Base-by-base conservation (phyloP, 1,284 basidiomycete genomes). In the Cutaneotrichosporon cavernicola region DNA sequence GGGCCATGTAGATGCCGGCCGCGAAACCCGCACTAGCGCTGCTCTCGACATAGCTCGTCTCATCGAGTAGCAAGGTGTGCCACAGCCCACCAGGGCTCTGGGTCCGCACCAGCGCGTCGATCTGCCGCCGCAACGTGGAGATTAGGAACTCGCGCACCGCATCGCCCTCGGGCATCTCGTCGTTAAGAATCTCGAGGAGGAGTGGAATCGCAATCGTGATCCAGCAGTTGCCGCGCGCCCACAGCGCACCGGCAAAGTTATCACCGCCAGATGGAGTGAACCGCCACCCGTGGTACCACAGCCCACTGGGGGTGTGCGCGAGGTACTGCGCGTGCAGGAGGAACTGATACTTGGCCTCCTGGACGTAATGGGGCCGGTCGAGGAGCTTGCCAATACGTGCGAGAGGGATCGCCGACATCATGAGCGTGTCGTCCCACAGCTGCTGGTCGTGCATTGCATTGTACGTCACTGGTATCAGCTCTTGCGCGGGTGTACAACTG, bases 171-270 rank as follows among this genome's bases (percentile, higher is more conserved):
- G 81, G 80, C 14, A 83, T 78, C 10, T 60, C 49, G 34, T 76
- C 71, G 31, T 80, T 71, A 46, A 86, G 80, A 65, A 77, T 80
- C 60, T 86, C 84, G 67, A 88, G 83, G 75, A 88, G 86, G 69
- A 87, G 83, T 0, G 86, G 87, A 68, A 88, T 88, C 26, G 85
- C 82, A 38, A 86, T 80, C 0, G 86, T 88, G 63, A 86, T 83
- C 78, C 86, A 88, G 74, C 86, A 87, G 75, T 88, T 88, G 30
- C 87, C 86, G 56, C 87, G 78, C 4, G 85, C 87, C 87, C 86
- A 88, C 40, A 82, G 81, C 4, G 86, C 86, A 34, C 79, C 76
- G 10, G 83, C 85, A 70, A 87, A 88, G 62, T 78, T 75, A 68
- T 79, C 67, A n/a, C 73, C 74, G 1, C 62, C 67, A 2, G 65